Percentiles rank a stretch among this genome's conserved stretches.
Conservation (phyloP, 2,329 filamentous ascomycete genomes). For the Lachnellula arida region DNA sequence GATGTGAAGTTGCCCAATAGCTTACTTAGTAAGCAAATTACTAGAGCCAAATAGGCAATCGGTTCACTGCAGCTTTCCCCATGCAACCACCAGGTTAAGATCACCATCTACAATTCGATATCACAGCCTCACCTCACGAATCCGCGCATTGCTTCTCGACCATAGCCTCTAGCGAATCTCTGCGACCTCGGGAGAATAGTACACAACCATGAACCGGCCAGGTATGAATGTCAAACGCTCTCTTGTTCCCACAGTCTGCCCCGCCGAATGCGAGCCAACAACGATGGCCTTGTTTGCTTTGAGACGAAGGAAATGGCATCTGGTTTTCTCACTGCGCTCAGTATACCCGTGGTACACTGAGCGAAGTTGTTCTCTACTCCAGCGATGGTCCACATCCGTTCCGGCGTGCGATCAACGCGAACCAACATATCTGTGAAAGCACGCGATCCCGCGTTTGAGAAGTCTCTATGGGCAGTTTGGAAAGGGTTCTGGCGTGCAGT, state of each 20-base stretch:
- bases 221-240: constrained; percentile 26
- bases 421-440: neutral
- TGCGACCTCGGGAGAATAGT: neutral
- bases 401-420: neutral
- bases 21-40: no score
- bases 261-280: constrained; percentile 18
- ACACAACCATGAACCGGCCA: constrained; percentile 31
- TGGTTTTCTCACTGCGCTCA: neutral
- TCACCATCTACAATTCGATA: constrained; percentile 8
- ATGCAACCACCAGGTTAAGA: constrained; percentile 6
- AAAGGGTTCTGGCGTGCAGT: neutral
- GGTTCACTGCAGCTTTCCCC: neutral
- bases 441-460: neutral
- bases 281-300: constrained; percentile 1
- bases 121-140: constrained; percentile 3
- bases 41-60: neutral
- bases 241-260: constrained; percentile 23
- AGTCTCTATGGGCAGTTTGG: neutral
- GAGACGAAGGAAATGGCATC: neutral
- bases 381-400: neutral
- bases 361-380: neutral
- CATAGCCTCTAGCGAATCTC: neutral
- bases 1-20: neutral
- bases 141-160: neutral
- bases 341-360: neutral